Evolutionary conservation across 2,329 filamentous ascomycete species (phyloP), one percentile per base, ranked within the genome.

Genomic region (Aspergillus chevalieri): DNA sequence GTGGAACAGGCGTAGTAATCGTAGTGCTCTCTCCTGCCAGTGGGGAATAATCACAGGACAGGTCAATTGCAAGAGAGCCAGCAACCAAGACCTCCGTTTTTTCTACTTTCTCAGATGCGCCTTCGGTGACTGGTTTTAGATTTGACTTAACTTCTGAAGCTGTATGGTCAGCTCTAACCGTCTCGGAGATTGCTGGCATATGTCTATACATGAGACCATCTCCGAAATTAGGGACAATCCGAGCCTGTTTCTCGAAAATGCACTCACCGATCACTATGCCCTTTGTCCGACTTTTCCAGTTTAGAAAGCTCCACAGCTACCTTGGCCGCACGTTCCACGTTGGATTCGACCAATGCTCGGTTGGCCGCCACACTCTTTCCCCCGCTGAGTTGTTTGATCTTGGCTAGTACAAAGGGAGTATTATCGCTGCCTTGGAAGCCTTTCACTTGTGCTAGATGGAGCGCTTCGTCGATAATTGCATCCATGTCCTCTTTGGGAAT

Each of bases 61-160:
- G 76, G 67, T 97, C 92, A 53, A 95, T 78, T 14, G 92, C 92
- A 26, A 97, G 80, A 10, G 89, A 89, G n/a, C 91, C 92, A 46
- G 90, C 88, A 41, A 96, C 89, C 24, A 96, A 73, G n/a, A 96
- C 78, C 56, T 91, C 84, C 46, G 78, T 74, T 54, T 65, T 66
- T 24, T 62, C 51, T 24, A 58, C 22, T 43, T 47, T n/a, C 41
- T 52, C 47, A 8, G 42, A 33, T 8, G 52, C 26, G 38, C 15
- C n/a, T 47, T 52, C 44, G 49, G 19, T 38, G 46, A 46, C 39
- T 46, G 48, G 41, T 15, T 47, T 44, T n/a, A 41, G 22, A 41
- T 47, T 46, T 42, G 52, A 48, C 53, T 58, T 54, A 46, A 47
- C 47, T 43, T 60, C 53, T 57, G 56, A 48, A 48, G 48, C 52